Evolutionary conservation across 139 green algal genomes (phyloP).

Genomic region (Ettlia oleoabundans): DNA sequence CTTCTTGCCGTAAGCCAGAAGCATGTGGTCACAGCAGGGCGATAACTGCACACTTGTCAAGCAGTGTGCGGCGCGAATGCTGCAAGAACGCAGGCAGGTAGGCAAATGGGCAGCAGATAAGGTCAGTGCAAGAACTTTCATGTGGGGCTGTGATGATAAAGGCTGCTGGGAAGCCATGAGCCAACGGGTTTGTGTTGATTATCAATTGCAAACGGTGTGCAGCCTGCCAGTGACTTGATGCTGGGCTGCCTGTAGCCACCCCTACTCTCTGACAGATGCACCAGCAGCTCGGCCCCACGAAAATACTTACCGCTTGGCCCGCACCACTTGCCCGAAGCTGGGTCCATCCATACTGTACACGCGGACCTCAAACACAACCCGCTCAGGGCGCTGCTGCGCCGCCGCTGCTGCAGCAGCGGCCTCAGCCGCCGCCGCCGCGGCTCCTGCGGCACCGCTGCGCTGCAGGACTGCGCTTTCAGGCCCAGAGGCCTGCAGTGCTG

Average conservation of each 20-base stretch:
- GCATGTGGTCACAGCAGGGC: constrained; percentile 79
- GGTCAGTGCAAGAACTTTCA: too few species aligned
- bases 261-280: too few species aligned
- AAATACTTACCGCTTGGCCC: constrained; percentile 44
- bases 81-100: not conserved
- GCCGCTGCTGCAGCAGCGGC: not conserved
- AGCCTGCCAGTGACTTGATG: too few species aligned
- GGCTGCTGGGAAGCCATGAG: too few species aligned
- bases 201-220: too few species aligned
- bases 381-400: constrained; percentile 31
- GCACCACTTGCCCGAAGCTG: constrained; percentile 62
- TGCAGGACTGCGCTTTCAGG: not conserved
- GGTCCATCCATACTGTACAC: constrained; percentile 60
- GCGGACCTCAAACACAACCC: constrained; percentile 79
- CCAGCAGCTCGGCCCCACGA: not conserved
- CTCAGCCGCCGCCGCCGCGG: not conserved
- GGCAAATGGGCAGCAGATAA: too few species aligned
- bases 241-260: too few species aligned
- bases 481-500: not conserved
- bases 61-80: constrained; percentile 93
- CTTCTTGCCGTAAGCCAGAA: constrained; percentile 92
- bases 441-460: not conserved
- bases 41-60: constrained; percentile 95
- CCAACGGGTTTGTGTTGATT: too few species aligned
- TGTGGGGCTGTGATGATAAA: too few species aligned